Percentiles rank a stretch among this genome's conserved stretches.
Conservation (phyloP, 306 rosid species). For the Dicorynia guianensis region DNA sequence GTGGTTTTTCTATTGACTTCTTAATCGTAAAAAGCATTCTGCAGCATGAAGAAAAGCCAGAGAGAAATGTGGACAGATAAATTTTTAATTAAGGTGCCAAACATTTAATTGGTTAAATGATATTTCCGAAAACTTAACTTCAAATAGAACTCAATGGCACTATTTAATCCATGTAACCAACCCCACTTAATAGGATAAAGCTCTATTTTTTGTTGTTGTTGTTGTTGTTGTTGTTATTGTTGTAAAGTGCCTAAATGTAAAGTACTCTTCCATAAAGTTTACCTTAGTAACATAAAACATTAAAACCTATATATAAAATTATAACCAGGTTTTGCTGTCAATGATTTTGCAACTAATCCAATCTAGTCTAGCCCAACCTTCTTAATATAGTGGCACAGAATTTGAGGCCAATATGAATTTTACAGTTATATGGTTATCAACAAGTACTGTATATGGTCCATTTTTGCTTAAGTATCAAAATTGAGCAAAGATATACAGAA, state of each 20-base stretch:
- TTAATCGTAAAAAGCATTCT: neutral
- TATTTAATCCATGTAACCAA: too few relatives aligned
- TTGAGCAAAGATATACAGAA: constrained; percentile 7
- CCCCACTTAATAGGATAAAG: too few relatives aligned
- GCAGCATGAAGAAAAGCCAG: neutral
- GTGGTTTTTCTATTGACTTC: neutral
- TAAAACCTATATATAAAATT: neutral
- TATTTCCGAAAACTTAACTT: too few relatives aligned
- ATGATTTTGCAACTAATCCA: constrained; percentile 18
- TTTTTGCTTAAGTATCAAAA: constrained; percentile 6
- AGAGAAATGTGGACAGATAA: neutral
- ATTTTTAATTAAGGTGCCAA: neutral
- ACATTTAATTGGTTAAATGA: too few relatives aligned
- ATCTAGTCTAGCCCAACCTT: constrained; percentile 26
- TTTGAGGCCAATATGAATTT: neutral
- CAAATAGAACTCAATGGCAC: too few relatives aligned
- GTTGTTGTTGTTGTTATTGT: too few relatives aligned
- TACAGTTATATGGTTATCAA: neutral
- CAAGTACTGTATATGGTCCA: neutral
- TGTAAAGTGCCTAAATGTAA: too few relatives aligned
- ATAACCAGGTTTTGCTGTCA: constrained; percentile 18
- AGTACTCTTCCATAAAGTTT: neutral
- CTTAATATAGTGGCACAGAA: constrained; percentile 7
- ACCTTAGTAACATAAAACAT: neutral
- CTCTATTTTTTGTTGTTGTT: too few relatives aligned